Base-by-base conservation (phyloP, 768 basidiomycete genomes). In the Exidia glandulosa region DNA sequence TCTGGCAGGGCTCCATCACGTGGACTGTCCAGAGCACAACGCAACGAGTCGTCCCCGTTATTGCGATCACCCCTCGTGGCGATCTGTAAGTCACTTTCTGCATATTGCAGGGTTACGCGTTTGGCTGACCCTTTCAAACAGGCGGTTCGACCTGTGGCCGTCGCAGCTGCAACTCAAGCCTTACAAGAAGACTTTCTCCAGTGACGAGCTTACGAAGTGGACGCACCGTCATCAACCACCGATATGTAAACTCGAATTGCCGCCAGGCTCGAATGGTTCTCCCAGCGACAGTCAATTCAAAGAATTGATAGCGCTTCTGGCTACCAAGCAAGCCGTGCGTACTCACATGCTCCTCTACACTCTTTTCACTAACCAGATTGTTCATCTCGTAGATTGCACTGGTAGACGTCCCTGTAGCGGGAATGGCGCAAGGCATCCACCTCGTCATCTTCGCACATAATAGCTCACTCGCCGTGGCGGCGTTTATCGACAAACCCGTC, bases 331-430 rank as follows among this genome's bases (percentile, higher is more conserved):
- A 7, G 27, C 14, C 2, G 25, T n/a, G 19, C 10, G 47, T 33
- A 48, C 13, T 47, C 2, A n/a, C 2, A 41, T 12, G 36, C 56
- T 32, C 30, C 60, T 54, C 63, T 25, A 66, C 61, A 2, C 29
- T 7, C 10, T 13, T 47, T 47, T 32, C 19, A 12, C 19, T 19
- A 37, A 37, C 7, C n/a, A 27, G 19, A 16, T 37, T n/a, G n/a
- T 37, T 47, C 12, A 60, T 84, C 82, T 84, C 19, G 70, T 77
- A 5, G 74, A 77, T n/a, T 84, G 83, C 81, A 70, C 68, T 19
- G 68, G 73, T 10, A 76, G 78, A 1, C 71, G 68, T 62, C 29
- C 48, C 58, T 19, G 37, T 62, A 13, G 16, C 37, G 12, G 61
- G 57, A 13, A 81, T 79, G 0, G 66, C 62, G 25, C 69, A 72